Evolutionary conservation across 2,329 filamentous ascomycete species (phyloP).

Genomic region (Scedosporium minutisporum): DNA sequence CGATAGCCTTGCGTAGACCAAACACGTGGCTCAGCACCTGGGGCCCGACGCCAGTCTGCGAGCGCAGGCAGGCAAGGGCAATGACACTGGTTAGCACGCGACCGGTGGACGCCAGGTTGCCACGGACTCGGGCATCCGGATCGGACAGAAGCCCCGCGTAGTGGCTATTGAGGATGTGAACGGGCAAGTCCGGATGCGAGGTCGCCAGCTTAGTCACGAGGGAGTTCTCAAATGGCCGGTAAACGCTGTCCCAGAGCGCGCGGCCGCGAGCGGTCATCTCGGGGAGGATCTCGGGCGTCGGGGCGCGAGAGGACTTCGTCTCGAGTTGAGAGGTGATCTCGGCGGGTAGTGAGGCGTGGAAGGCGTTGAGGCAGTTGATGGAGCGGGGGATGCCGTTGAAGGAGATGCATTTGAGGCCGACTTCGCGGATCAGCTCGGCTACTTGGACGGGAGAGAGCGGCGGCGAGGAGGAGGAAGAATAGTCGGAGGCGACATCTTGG

Average conservation of each 20-base stretch:
- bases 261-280: constrained; percentile 48
- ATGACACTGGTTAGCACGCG: constrained; percentile 63
- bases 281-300: constrained; percentile 43
- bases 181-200: constrained; percentile 74
- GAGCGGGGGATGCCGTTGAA: constrained; percentile 77
- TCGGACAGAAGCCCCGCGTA: constrained; percentile 68
- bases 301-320: constrained; percentile 44
- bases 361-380: constrained; percentile 72
- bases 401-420: constrained; percentile 67
- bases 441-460: constrained; percentile 30
- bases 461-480: constrained; percentile 12
- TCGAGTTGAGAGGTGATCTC: constrained; percentile 44
- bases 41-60: constrained; percentile 73
- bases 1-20: constrained; percentile 65
- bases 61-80: constrained; percentile 63
- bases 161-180: constrained; percentile 66
- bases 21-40: constrained; percentile 77
- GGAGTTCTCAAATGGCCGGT: constrained; percentile 64
- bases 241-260: constrained; percentile 66
- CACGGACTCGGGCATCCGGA: constrained; percentile 36
- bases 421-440: constrained; percentile 65
- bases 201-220: constrained; percentile 59
- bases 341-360: constrained; percentile 52
- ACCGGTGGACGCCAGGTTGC: constrained; percentile 47
- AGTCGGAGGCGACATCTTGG: constrained; percentile 38